Evolutionary conservation across 78 protist genomes (phyloP), one percentile per base, ranked within the genome.

Genomic region (Capsaspora owczarzaki): DNA sequence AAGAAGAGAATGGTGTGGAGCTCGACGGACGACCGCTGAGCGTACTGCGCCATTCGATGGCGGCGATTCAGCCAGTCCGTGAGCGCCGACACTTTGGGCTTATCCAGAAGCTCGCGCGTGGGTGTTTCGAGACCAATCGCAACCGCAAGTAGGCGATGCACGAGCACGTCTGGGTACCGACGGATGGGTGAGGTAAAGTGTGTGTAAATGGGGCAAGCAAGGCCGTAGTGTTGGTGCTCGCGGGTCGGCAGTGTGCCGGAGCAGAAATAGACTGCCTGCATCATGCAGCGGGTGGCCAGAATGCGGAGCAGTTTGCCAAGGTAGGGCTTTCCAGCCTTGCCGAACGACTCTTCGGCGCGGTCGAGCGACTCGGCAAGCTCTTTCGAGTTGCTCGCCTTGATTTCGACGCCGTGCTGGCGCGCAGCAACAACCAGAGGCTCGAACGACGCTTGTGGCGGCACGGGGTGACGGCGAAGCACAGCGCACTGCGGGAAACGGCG

Each of bases 181-280:
- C 99, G 87, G 63, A 98, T 98, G 16, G 99, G 99, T 2, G 96
- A 91, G 0, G 99, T 98, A 88, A 98, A 98, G 79, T 98, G 99
- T 25, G 99, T 98, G 93, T 98, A 98, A 66, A 86, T 80, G 25
- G 82, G 89, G 1, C 60, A 1, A 29, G 95, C 95, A 42, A 95
- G 88, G 16, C 95, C 98, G 79, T 86, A 95, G 74, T 95, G 98
- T 25, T 1, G 22, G 79, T 41, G 93, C n/a, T 86, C 88, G 19
- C 10, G 40, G 12, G 44, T 27, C 10, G 78, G 80, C 53, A 81
- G 41, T 3, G 20, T 78, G 82, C 93, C 95, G 2, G 91, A 46
- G 56, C 80, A 40, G 83, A 94, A 89, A 84, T 93, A 94, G 76
- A 41, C 42, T 10, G 94, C 96, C 31, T 76, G 81, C 47, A 47